Base-by-base conservation (phyloP, 495 filamentous ascomycete genomes). In the Tuber melanosporum region DNA sequence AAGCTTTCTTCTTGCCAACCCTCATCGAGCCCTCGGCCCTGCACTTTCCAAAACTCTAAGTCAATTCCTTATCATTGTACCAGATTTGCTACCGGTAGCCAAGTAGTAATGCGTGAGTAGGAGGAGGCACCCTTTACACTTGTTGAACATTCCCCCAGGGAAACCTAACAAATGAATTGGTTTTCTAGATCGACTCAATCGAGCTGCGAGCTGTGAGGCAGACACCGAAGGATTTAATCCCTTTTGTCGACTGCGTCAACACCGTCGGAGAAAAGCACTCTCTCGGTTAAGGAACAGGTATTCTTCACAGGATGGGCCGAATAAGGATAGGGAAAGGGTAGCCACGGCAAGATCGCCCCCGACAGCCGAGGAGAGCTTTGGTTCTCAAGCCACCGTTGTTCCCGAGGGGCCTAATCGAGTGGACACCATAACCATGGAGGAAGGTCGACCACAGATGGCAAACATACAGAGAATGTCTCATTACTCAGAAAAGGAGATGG, bases 401-500 rank as follows among this genome's bases (percentile, higher is more conserved):
- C 57, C 14, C 57, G 57, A 36, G 57, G 77, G 74, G 26, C 43
- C 45, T 52, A 69, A 26, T 74, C 78, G 73, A 71, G 77, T 47
- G 32, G 82, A 76, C 79, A 85, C 69, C 82, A 83, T 41, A 80
- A 85, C 46, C 77, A 83, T 71, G 80, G 84, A 73, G 74, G 85
- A 73, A 85, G 87, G 74, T 84, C 83, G 47, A 83, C 26, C 14
- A 36, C 57, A 36, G 57, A 14, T 6, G 7, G 14, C 12, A 57
- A 57, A 57, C 52, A 2, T 9, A n/a, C 52, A 57, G 1, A 76
- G 70, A 76, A 76, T 62, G 78, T 73, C 66, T 77, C 82, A 22
- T 82, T 86, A 62, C 82, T 86, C 79, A 86, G 88, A 74, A 84
- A 86, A 74, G 66, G 84, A 85, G 71, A 83, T 84, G 26, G 88